Conservation (phyloP, 1,139 yeast genomes). For the Hyphopichia pseudoburtonii region DNA sequence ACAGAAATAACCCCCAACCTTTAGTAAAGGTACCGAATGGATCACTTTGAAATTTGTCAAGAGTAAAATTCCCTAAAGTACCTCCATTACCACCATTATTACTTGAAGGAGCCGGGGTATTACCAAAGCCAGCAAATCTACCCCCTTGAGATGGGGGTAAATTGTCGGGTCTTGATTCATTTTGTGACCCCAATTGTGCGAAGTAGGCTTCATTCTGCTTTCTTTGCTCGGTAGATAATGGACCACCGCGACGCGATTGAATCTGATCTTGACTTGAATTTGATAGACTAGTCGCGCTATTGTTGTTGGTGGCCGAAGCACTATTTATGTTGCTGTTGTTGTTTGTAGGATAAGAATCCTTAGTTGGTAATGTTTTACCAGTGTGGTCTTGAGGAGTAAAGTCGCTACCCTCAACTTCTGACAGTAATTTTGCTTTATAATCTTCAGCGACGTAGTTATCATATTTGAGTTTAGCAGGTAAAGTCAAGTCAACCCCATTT, state of each 20-base stretch:
- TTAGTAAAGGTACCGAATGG: conserved; percentile 85
- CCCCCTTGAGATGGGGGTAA: conserved; percentile 96
- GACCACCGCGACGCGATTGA: conserved; percentile 44
- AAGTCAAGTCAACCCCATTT: conserved; percentile 68
- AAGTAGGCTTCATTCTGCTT: conserved; percentile 77
- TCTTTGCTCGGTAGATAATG: conserved; percentile 44
- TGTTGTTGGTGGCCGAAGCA: conserved; percentile 8
- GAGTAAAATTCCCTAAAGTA: conserved; percentile 54
- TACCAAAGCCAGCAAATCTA: conserved; percentile 87
- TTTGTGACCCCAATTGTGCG: conserved; percentile 71
- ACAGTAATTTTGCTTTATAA: conserved; percentile 77
- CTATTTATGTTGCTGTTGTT: conserved; percentile 1
- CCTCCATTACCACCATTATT: conserved; percentile 19
- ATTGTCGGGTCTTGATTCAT: conserved; percentile 71
- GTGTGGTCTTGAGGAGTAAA: conserved; percentile 68
- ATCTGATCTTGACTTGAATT: conserved; percentile 31
- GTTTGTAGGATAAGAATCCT: conserved; percentile 9
- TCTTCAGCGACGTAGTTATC: conserved; percentile 92
- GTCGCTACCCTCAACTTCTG: conserved; percentile 70
- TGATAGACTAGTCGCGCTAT: conserved; percentile 7
- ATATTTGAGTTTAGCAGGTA: conserved; percentile 74
- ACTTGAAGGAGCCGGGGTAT: conserved; percentile 54
- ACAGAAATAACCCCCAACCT: conserved; percentile 93
- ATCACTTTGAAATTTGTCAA: conserved; percentile 78
- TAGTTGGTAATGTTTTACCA: conserved; percentile 45